These are phyloP conservation scores for Colletotrichum filicis DNA, from an alignment of 2,329 filamentous ascomycete species.

Conservation along the genomic window DNA sequence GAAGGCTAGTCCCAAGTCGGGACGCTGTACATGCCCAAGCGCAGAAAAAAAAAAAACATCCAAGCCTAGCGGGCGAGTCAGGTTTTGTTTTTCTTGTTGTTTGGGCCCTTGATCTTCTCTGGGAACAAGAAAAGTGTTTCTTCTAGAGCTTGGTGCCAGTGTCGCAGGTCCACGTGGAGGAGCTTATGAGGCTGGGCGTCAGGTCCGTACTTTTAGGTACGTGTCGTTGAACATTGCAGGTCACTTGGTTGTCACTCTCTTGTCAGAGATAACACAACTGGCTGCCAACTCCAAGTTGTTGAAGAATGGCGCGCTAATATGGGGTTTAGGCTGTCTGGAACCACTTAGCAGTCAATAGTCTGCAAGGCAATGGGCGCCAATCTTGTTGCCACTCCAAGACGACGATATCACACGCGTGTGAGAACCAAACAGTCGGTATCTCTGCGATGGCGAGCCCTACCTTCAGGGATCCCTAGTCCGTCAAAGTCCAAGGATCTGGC, in stretches of 20 bases:
- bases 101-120: too few relatives aligned
- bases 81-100: neutral
- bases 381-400: neutral
- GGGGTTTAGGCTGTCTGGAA: neutral
- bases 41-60: neutral
- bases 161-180: neutral
- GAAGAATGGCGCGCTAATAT: neutral
- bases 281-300: neutral
- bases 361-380: neutral
- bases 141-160: neutral
- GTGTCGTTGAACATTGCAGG: neutral
- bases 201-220: neutral
- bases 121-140: neutral
- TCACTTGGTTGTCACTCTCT: neutral
- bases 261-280: neutral
- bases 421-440: neutral
- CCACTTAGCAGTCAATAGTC: neutral
- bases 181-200: neutral
- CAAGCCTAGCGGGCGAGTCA: neutral
- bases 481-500: neutral
- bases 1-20: neutral
- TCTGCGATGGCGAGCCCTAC: neutral
- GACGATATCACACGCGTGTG: too few relatives aligned
- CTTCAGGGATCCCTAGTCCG: neutral
- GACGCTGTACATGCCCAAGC: too few relatives aligned